Conservation (phyloP, 768 basidiomycete species). For the Rhodotorula kratochvilovae region DNA sequence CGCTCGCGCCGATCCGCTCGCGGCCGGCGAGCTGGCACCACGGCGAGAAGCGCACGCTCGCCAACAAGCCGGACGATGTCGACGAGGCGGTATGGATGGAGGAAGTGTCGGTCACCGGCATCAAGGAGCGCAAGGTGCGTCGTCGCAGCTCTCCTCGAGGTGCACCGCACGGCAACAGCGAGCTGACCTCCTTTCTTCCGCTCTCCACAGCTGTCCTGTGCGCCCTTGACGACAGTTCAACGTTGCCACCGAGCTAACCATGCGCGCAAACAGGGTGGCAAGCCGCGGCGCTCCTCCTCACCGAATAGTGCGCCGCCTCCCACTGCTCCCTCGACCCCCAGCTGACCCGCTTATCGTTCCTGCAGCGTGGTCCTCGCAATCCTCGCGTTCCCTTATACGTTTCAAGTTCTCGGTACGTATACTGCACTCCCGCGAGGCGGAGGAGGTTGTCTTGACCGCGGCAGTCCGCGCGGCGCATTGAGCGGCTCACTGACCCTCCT, state of each 20-base stretch:
- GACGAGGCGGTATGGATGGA: slow-evolving; percentile 10
- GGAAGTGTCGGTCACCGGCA: slow-evolving; percentile 8
- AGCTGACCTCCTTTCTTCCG: slow-evolving; percentile 3
- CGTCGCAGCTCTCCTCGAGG: no score
- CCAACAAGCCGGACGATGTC: slow-evolving; percentile 14
- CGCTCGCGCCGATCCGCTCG: slow-evolving; percentile 13
- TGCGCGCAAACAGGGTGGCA: not conserved
- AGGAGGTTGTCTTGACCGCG: not conserved
- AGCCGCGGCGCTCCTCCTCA: slow-evolving; percentile 17
- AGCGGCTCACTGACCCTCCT: not conserved
- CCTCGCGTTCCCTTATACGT: slow-evolving; percentile 39
- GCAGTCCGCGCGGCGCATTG: no score
- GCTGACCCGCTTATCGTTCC: not conserved
- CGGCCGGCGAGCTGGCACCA: not conserved
- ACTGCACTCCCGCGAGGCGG: not conserved
- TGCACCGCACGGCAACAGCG: not conserved
- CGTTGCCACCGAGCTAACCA: accelerated
- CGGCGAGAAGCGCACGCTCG: not conserved
- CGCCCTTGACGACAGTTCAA: not conserved
- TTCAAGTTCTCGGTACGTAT: slow-evolving; percentile 15
- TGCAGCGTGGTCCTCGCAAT: slow-evolving; percentile 33
- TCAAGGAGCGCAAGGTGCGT: slow-evolving; percentile 33
- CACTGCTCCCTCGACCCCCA: accelerated
- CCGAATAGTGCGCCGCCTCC: slow-evolving; percentile 25
- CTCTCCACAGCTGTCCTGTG: slow-evolving; percentile 9